phyloP scores from a whole-genome alignment of 2,329 filamentous ascomycete genomes.

The Nigrospora sphaerica region DNA sequence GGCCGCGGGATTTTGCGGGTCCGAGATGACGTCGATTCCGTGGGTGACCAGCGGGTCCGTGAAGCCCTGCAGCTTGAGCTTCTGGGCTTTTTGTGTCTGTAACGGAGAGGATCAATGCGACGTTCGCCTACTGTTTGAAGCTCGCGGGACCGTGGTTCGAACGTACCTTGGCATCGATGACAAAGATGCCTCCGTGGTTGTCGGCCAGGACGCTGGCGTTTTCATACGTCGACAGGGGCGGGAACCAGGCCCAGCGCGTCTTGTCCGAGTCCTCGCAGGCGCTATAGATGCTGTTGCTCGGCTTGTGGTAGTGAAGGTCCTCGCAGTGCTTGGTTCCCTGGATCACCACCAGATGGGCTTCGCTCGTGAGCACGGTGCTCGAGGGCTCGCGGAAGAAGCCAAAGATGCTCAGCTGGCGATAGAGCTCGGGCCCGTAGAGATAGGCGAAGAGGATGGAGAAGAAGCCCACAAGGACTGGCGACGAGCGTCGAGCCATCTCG shows the following conservation, averaged over 20 bases:
- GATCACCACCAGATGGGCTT: slow-evolving; percentile 30
- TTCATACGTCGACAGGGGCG: slow-evolving; percentile 32
- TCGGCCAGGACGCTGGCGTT: slow-evolving; percentile 25
- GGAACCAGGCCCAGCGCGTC: slow-evolving; percentile 45
- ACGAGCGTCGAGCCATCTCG: too few species aligned
- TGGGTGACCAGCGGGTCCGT: slow-evolving; percentile 48
- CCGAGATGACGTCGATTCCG: slow-evolving; percentile 52
- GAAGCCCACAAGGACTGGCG: not conserved
- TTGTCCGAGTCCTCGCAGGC: slow-evolving; percentile 42
- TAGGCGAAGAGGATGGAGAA: slow-evolving; percentile 2
- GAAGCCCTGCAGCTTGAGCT: slow-evolving; percentile 44
- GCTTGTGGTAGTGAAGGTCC: slow-evolving; percentile 48
- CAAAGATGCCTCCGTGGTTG: slow-evolving; percentile 37
- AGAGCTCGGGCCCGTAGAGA: slow-evolving; percentile 3
- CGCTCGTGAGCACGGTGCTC: slow-evolving; percentile 12
- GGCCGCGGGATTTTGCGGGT: slow-evolving; percentile 30
- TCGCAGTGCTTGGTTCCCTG: slow-evolving; percentile 50
- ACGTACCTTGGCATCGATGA: slow-evolving; percentile 46
- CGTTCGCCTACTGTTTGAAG: not conserved
- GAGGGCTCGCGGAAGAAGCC: slow-evolving; percentile 9
- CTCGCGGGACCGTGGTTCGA: not conserved
- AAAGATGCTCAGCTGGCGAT: slow-evolving; percentile 5
- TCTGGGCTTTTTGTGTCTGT: slow-evolving; percentile 36
- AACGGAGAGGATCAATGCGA: not conserved
- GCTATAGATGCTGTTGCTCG: slow-evolving; percentile 43